A percentile compares a stretch with the other conserved stretches of the same genome.
Conservation (phyloP, 441 rosid genomes). For the Croton setiger region DNA sequence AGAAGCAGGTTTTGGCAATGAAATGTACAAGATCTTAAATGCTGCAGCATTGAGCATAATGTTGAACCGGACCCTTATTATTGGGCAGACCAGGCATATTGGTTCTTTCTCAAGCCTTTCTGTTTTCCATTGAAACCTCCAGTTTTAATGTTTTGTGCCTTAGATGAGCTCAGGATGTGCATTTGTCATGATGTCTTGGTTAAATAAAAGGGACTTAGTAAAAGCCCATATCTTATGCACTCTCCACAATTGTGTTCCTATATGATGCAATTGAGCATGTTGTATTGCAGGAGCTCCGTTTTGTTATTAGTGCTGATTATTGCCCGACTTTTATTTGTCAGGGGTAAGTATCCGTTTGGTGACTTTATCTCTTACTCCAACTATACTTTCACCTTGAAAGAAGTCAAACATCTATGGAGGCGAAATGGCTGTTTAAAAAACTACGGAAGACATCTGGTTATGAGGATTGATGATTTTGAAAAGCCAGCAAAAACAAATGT, state of each 20-base stretch:
- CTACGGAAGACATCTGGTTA: slow-evolving; percentile 58
- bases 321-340: slow-evolving; percentile 31
- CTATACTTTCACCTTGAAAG: slow-evolving; percentile 60
- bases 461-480: slow-evolving; percentile 88
- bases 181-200: neutral
- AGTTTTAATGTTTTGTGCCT: neutral
- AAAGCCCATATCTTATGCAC: neutral
- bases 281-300: neutral
- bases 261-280: neutral
- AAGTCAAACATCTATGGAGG: slow-evolving; percentile 90
- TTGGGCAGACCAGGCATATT: slow-evolving; percentile 99
- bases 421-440: slow-evolving; percentile 61
- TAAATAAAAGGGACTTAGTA: neutral
- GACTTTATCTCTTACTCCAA: slow-evolving; percentile 80
- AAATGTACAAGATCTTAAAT: slow-evolving; percentile 91
- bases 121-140: slow-evolving; percentile 6
- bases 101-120: slow-evolving; percentile 94
- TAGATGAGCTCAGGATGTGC: neutral
- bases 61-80: slow-evolving; percentile 90
- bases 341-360: slow-evolving; percentile 89
- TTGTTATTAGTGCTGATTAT: slow-evolving; percentile 22
- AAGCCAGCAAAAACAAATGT: slow-evolving; percentile 77
- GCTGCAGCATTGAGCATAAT: slow-evolving; percentile 82
- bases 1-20: slow-evolving; percentile 97
- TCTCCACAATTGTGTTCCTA: neutral